phyloP scores from a whole-genome alignment of 441 rosid genomes.

The Bruguiera hainesii region DNA sequence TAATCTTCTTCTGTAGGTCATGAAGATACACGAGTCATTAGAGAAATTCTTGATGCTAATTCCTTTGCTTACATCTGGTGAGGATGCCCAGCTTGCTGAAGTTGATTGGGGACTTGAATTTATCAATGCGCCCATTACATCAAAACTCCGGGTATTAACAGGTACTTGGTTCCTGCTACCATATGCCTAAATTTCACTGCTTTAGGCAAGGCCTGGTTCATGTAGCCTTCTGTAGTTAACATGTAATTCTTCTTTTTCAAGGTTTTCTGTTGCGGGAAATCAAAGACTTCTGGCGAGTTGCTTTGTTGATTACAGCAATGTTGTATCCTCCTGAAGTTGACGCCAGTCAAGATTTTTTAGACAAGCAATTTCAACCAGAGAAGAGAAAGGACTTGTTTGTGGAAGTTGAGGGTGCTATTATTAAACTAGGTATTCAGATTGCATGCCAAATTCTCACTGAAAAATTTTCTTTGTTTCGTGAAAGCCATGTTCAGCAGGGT shows the following conservation, averaged over 20 bases:
- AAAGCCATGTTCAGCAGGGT: too few species aligned
- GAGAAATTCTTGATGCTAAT: slow-evolving; percentile 59
- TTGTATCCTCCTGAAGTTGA: slow-evolving; percentile 38
- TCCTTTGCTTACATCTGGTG: slow-evolving; percentile 48
- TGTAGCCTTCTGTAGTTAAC: slow-evolving; percentile 2
- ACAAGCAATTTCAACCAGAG: slow-evolving; percentile 41
- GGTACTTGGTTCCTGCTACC: slow-evolving; percentile 38
- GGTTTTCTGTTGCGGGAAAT: slow-evolving; percentile 79
- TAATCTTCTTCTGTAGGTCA: slow-evolving; percentile 48
- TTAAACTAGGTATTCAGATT: slow-evolving; percentile 45
- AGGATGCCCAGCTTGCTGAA: slow-evolving; percentile 34
- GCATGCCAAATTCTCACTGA: too few species aligned
- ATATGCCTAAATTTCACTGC: background rate
- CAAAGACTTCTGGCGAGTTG: slow-evolving; percentile 83
- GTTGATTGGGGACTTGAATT: slow-evolving; percentile 46
- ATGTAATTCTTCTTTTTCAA: slow-evolving; percentile 25
- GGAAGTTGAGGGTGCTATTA: slow-evolving; percentile 51
- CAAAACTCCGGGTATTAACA: slow-evolving; percentile 62
- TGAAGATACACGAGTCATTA: slow-evolving; percentile 51
- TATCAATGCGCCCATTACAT: slow-evolving; percentile 43
- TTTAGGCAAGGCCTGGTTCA: background rate
- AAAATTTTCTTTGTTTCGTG: too few species aligned
- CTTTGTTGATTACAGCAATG: slow-evolving; percentile 64
- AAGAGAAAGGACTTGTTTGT: slow-evolving; percentile 49
- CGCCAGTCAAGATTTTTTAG: slow-evolving; percentile 35